phyloP scores from a whole-genome alignment of 495 filamentous ascomycete genomes.

The Pyrenopolyporus hunteri region DNA sequence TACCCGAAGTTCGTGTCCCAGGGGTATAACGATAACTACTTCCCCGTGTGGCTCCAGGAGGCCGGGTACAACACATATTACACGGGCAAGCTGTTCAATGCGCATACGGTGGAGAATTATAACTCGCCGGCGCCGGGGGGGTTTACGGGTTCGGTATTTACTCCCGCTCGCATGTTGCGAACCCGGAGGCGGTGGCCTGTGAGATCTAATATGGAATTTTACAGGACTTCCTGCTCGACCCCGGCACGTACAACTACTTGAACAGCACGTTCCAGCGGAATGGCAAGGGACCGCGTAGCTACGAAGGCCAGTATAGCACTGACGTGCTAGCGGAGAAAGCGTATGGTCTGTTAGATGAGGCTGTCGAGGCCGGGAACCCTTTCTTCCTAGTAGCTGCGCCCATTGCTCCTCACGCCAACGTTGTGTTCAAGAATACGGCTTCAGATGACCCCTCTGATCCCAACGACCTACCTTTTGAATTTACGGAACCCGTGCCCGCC shows the following conservation, averaged over 20 bases:
- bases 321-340: slow-evolving; percentile 69
- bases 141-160: slow-evolving; percentile 52
- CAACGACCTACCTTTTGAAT: slow-evolving; percentile 27
- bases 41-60: slow-evolving; percentile 69
- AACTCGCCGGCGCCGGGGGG: slow-evolving; percentile 59
- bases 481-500: slow-evolving; percentile 57
- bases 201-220: not conserved
- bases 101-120: slow-evolving; percentile 61
- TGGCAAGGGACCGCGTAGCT: slow-evolving; percentile 57
- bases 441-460: not conserved
- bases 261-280: slow-evolving; percentile 70
- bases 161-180: not conserved
- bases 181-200: not conserved
- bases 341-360: slow-evolving; percentile 66
- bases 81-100: slow-evolving; percentile 71
- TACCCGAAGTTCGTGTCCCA: slow-evolving; percentile 69
- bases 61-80: slow-evolving; percentile 72
- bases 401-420: slow-evolving; percentile 67
- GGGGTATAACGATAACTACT: slow-evolving; percentile 66
- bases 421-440: slow-evolving; percentile 43
- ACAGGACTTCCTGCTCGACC: slow-evolving; percentile 72
- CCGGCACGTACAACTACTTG: slow-evolving; percentile 68
- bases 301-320: slow-evolving; percentile 61
- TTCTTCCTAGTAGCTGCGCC: slow-evolving; percentile 70
- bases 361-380: slow-evolving; percentile 50